Percentiles rank a stretch among this genome's conserved stretches.
phyloP scores from a whole-genome alignment of 164 flowering plant species.

The Magnolia sinica region DNA sequence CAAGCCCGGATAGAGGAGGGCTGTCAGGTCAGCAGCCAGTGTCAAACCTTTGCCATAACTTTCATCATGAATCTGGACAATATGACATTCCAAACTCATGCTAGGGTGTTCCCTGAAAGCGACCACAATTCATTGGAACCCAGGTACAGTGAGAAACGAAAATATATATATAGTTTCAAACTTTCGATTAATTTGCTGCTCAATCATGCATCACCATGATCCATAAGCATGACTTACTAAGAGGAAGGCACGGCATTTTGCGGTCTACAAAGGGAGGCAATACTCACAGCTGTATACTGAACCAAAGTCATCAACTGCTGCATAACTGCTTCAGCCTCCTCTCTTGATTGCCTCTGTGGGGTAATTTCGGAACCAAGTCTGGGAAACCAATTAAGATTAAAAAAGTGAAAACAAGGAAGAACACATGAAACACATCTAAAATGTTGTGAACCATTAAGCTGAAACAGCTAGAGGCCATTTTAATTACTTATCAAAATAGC shows the following conservation, averaged over 20 bases:
- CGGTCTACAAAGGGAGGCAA: neutral
- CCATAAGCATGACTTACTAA: neutral
- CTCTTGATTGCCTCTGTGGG: constrained; percentile 62
- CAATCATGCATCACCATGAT: too few species aligned
- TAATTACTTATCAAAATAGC: constrained; percentile 80
- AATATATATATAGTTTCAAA: too few species aligned
- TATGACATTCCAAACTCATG: too few species aligned
- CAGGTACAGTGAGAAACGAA: too few species aligned
- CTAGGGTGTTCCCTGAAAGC: too few species aligned
- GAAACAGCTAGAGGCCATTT: constrained; percentile 1
- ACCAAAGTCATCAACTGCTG: constrained; percentile 64
- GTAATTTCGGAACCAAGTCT: constrained; percentile 63
- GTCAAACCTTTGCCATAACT: too few species aligned
- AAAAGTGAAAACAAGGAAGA: neutral
- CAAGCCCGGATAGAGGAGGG: too few species aligned
- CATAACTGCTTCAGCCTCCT: constrained; percentile 67
- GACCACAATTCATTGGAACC: too few species aligned
- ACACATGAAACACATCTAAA: neutral
- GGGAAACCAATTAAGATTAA: constrained; percentile 5
- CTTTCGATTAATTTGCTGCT: too few species aligned
- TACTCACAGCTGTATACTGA: constrained; percentile 83
- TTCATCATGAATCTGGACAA: too few species aligned
- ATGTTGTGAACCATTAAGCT: constrained; percentile 1
- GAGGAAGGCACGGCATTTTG: neutral
- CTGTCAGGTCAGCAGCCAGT: too few species aligned